Conservation (phyloP, 345 rosid species). For the Kandelia obovata region DNA sequence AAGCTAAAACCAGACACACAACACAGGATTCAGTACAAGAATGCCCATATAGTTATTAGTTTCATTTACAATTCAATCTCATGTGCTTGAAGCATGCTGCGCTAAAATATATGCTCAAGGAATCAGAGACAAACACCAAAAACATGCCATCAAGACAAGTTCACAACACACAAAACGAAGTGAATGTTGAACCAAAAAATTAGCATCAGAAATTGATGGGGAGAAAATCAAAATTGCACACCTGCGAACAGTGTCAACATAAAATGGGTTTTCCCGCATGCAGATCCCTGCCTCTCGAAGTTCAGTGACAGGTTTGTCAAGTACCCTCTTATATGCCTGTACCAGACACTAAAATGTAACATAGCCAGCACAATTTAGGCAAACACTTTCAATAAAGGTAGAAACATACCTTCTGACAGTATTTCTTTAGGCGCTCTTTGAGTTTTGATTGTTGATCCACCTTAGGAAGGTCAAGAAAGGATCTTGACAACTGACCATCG, state of each 20-base stretch:
- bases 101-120: background rate
- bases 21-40: slow-evolving; percentile 23
- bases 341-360: slow-evolving; percentile 22
- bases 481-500: slow-evolving; percentile 57
- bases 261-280: slow-evolving; percentile 96
- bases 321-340: slow-evolving; percentile 78
- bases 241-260: slow-evolving; percentile 97
- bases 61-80: slow-evolving; percentile 5
- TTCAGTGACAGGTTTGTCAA: slow-evolving; percentile 88
- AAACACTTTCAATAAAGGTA: slow-evolving; percentile 16
- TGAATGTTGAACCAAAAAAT: background rate
- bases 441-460: slow-evolving; percentile 71
- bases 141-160: background rate
- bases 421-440: slow-evolving; percentile 81
- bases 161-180: background rate
- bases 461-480: slow-evolving; percentile 85
- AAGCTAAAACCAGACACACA: slow-evolving; percentile 51
- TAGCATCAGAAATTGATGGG: background rate
- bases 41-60: background rate
- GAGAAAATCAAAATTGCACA: slow-evolving; percentile 21
- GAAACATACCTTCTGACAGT: slow-evolving; percentile 73
- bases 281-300: slow-evolving; percentile 97
- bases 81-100: background rate
- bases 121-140: too few species aligned
- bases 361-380: slow-evolving; percentile 14